Evolutionary conservation across 805 yeast genomes (phyloP).

Genomic region (Candida endomychidarum): DNA sequence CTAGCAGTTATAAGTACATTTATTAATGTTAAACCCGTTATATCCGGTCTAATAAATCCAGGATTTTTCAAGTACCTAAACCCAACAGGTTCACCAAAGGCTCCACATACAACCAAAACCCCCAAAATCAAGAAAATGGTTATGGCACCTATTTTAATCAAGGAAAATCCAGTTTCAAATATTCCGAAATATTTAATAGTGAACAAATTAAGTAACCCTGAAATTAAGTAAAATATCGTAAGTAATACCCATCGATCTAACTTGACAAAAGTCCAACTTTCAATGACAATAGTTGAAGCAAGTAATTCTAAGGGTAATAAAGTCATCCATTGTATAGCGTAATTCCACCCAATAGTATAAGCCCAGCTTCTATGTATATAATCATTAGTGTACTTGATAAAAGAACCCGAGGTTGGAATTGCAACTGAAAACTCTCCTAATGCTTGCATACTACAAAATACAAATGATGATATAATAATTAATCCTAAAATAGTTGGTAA

Average conservation of each 20-base stretch:
- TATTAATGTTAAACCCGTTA: constrained; percentile 45
- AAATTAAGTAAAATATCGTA: constrained; percentile 55
- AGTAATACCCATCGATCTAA: constrained; percentile 63
- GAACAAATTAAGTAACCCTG: constrained; percentile 54
- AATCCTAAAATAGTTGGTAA: constrained; percentile 65
- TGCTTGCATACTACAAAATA: constrained; percentile 64
- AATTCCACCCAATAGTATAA: constrained; percentile 68
- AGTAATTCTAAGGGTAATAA: constrained; percentile 74
- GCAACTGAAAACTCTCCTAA: constrained; percentile 81
- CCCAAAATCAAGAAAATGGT: constrained; percentile 66
- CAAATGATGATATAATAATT: constrained; percentile 62
- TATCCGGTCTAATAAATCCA: constrained; percentile 53
- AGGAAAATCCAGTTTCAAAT: constrained; percentile 71
- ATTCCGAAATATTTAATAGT: constrained; percentile 75
- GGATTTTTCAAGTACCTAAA: constrained; percentile 80
- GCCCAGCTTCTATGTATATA: constrained; percentile 69
- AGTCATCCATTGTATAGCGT: constrained; percentile 76
- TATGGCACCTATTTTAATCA: constrained; percentile 64
- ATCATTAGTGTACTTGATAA: constrained; percentile 64
- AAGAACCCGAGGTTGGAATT: constrained; percentile 69
- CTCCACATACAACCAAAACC: constrained; percentile 72
- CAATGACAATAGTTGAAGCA: constrained; percentile 62
- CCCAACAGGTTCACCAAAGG: constrained; percentile 65
- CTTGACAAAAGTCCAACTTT: constrained; percentile 46
- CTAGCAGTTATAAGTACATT: constrained; percentile 61